These are phyloP conservation scores for Lanzia echinophila DNA, from an alignment of 2,329 filamentous ascomycete genomes.

Conservation along the genomic window DNA sequence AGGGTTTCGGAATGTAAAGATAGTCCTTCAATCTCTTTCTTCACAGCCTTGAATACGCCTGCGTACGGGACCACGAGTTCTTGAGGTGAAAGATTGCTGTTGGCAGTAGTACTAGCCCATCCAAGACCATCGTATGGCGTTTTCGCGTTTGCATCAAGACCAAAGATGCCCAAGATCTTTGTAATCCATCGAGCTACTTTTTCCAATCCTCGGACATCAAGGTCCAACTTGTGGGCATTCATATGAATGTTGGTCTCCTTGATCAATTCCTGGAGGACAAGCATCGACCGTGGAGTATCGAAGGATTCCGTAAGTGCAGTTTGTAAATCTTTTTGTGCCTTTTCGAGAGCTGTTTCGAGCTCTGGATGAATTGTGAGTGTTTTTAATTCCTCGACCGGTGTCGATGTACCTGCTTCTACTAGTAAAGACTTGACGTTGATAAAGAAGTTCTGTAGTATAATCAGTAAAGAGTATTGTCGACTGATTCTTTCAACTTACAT, in stretches of 20 bases:
- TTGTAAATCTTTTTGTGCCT: slow-evolving; percentile 49
- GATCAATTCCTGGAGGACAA: slow-evolving; percentile 69
- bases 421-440: slow-evolving; percentile 35
- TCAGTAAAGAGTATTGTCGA: not conserved
- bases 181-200: slow-evolving; percentile 72
- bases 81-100: slow-evolving; percentile 31
- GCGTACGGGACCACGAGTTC: slow-evolving; percentile 43
- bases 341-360: slow-evolving; percentile 29
- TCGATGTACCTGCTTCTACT: slow-evolving; percentile 1
- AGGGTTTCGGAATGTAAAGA: slow-evolving; percentile 43
- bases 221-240: slow-evolving; percentile 36
- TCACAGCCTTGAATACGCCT: slow-evolving; percentile 39
- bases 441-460: slow-evolving; percentile 49
- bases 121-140: slow-evolving; percentile 50
- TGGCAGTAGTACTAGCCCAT: slow-evolving; percentile 41
- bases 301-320: slow-evolving; percentile 74
- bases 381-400: slow-evolving; percentile 17
- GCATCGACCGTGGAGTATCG: slow-evolving; percentile 76
- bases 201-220: slow-evolving; percentile 43
- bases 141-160: slow-evolving; percentile 59
- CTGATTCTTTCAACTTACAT: slow-evolving; percentile 30
- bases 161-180: slow-evolving; percentile 75
- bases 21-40: slow-evolving; percentile 40
- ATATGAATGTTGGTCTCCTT: slow-evolving; percentile 65
- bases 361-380: slow-evolving; percentile 2